Conservation (phyloP, 768 basidiomycete species). For the Boletus vermiculosoides region DNA sequence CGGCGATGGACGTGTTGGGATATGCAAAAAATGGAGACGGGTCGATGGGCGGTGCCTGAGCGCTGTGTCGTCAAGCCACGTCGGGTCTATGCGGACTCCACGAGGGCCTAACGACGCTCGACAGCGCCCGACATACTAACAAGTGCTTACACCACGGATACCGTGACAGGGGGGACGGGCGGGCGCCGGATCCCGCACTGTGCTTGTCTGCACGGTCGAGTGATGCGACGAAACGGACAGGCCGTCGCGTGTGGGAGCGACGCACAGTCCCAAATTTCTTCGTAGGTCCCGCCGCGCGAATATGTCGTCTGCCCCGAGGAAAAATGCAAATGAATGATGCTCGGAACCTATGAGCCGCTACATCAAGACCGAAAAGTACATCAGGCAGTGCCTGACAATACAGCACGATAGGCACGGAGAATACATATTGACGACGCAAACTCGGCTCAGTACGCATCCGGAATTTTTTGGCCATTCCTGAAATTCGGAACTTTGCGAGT, state of each 20-base stretch:
- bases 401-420: neutral
- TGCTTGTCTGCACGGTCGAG: neutral
- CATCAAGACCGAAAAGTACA: neutral
- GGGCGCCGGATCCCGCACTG: neutral
- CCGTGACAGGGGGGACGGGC: no score
- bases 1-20: neutral
- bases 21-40: neutral
- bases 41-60: neutral
- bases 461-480: neutral
- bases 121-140: neutral
- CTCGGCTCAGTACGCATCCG: neutral
- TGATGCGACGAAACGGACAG: neutral
- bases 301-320: neutral
- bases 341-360: neutral
- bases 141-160: neutral
- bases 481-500: neutral
- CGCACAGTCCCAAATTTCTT: neutral
- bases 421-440: neutral
- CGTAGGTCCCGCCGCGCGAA: neutral
- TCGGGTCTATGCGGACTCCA: neutral
- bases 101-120: neutral
- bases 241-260: neutral
- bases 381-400: conserved; percentile 5
- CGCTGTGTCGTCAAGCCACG: neutral
- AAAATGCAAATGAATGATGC: neutral